Evolutionary conservation across 2,329 filamentous ascomycete genomes (phyloP).

Genomic region (Ophiostoma sp.): DNA sequence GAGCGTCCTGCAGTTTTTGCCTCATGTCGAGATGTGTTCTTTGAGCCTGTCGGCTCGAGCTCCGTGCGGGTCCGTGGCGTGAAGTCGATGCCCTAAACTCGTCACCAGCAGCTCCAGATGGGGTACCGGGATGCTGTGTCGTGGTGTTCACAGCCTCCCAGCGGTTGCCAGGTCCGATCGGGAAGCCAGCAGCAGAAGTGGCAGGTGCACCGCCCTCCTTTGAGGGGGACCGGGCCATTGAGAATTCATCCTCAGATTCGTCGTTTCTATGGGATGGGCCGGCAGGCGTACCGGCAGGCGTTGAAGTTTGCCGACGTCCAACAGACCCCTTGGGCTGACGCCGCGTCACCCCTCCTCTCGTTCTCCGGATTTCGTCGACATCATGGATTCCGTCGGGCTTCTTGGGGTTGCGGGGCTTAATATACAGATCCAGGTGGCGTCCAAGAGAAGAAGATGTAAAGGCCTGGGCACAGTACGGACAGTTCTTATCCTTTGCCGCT

Average conservation of each 20-base stretch:
- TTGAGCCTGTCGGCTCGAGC: constrained; percentile 46
- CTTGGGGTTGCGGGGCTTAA: constrained; percentile 89
- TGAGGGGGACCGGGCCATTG: constrained; percentile 24
- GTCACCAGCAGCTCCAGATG: neutral
- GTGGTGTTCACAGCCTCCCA: constrained; percentile 39
- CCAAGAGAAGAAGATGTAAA: constrained; percentile 94
- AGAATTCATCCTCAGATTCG: constrained; percentile 37
- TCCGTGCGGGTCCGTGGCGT: constrained; percentile 30
- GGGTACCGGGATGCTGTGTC: neutral
- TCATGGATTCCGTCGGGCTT: constrained; percentile 80
- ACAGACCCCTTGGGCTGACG: constrained; percentile 68
- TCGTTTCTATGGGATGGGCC: constrained; percentile 39
- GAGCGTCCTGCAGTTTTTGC: constrained; percentile 60
- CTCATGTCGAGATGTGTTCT: constrained; percentile 60
- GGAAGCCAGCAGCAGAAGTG: constrained; percentile 2
- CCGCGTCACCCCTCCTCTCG: constrained; percentile 80
- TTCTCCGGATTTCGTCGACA: constrained; percentile 78
- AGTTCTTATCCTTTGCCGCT: constrained; percentile 76
- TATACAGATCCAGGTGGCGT: constrained; percentile 88
- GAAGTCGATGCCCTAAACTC: neutral
- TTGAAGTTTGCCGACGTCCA: constrained; percentile 56
- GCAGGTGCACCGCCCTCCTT: neutral
- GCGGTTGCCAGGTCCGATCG: neutral
- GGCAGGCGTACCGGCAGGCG: constrained; percentile 49
- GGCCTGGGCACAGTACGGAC: constrained; percentile 79